Conservation (phyloP, 2,329 filamentous ascomycete genomes). For the Xylaria sp. region DNA sequence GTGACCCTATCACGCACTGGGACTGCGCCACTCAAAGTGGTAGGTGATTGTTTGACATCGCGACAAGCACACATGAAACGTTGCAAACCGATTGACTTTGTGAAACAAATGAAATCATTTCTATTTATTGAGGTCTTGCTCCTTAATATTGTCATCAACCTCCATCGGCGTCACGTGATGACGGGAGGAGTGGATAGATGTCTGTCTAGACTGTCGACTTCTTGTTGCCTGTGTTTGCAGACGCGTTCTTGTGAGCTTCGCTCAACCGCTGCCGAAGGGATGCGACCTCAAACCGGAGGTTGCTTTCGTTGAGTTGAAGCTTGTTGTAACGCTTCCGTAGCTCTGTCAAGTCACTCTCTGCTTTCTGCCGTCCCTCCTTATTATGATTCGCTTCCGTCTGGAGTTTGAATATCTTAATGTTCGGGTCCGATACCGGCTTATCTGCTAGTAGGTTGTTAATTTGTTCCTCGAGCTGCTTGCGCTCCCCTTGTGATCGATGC, state of each 20-base stretch:
- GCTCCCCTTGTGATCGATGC: conserved; percentile 2
- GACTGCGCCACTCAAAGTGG: not conserved
- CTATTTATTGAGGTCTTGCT: conserved; percentile 3
- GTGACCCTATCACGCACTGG: not conserved
- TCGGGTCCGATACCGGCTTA: not conserved
- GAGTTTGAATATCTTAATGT: not conserved
- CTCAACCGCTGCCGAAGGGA: conserved; percentile 2
- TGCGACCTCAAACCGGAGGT: conserved; percentile 11
- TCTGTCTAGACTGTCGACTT: not conserved
- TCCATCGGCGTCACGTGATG: not conserved
- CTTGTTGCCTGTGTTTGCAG: not conserved
- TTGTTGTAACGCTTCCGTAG: not conserved
- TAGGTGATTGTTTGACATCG: conserved; percentile 10
- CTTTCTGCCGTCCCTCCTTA: not conserved
- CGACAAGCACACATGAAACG: conserved; percentile 22
- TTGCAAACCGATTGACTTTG: conserved; percentile 8
- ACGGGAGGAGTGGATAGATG: not conserved
- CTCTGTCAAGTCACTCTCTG: not conserved
- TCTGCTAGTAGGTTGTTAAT: not conserved
- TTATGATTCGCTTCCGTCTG: not conserved
- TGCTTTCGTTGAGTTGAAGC: conserved; percentile 21
- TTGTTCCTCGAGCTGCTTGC: conserved; percentile 18
- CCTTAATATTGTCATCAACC: not conserved
- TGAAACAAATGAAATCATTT: conserved; percentile 31
- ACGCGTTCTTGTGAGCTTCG: not conserved